Conservation (phyloP, 495 filamentous ascomycete genomes). For the Talaromyces adpressus region DNA sequence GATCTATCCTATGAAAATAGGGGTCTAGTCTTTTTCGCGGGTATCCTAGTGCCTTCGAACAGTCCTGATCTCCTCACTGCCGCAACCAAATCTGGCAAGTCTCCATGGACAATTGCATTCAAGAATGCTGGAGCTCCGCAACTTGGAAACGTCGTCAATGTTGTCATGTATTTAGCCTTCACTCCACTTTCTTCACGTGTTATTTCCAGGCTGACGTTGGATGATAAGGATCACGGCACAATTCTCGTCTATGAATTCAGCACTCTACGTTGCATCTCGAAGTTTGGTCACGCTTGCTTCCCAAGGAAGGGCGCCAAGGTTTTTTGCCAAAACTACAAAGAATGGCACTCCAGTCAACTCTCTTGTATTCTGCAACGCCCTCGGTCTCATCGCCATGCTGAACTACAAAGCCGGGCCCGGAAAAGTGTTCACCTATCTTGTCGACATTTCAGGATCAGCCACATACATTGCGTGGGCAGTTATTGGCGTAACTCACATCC, state of each 20-base stretch:
- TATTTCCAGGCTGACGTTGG: background rate
- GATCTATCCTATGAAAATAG: background rate
- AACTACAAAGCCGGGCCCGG: conserved; percentile 25
- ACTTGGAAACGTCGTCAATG: conserved; percentile 60
- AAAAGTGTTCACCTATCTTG: conserved; percentile 45
- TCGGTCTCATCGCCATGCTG: conserved; percentile 42
- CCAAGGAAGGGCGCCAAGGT: conserved; percentile 44
- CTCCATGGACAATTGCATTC: conserved; percentile 70
- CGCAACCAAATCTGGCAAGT: conserved; percentile 50
- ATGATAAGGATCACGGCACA: background rate
- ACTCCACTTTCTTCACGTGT: background rate
- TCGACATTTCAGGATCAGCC: conserved; percentile 51
- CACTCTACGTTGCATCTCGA: conserved; percentile 49
- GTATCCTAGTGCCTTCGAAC: conserved; percentile 58
- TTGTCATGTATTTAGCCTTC: conserved; percentile 39
- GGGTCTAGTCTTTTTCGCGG: conserved; percentile 57
- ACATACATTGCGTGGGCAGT: conserved; percentile 63
- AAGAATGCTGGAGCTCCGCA: conserved; percentile 43
- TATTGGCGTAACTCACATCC: conserved; percentile 61
- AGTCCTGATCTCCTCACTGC: conserved; percentile 33
- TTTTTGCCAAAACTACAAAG: conserved; percentile 44
- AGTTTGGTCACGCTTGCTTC: conserved; percentile 50
- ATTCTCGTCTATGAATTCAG: conserved; percentile 40
- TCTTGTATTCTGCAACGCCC: conserved; percentile 35
- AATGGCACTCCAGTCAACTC: conserved; percentile 44